Conservation (phyloP, 2,329 filamentous ascomycete species). For the Fusarium sp. region DNA sequence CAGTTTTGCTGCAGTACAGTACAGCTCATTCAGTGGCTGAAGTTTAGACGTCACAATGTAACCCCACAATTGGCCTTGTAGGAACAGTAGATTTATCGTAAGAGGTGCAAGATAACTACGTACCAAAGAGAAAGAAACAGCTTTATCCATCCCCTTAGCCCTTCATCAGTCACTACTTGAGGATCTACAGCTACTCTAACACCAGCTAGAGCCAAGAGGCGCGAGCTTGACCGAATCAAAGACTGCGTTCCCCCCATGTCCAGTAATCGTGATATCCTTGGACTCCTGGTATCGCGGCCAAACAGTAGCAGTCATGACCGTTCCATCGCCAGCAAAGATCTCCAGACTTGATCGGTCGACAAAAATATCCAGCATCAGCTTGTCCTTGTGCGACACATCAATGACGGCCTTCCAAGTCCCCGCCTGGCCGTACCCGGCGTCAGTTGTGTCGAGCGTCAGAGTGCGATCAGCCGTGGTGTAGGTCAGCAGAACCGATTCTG, state of each 20-base stretch:
- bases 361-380: slow-evolving; percentile 45
- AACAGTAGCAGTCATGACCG: slow-evolving; percentile 42
- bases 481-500: slow-evolving; percentile 40
- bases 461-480: slow-evolving; percentile 35
- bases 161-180: neutral
- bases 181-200: neutral
- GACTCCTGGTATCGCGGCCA: slow-evolving; percentile 45
- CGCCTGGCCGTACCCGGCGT: slow-evolving; percentile 46
- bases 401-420: slow-evolving; percentile 44
- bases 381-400: slow-evolving; percentile 16
- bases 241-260: slow-evolving; percentile 5
- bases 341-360: slow-evolving; percentile 46
- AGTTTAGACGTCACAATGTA: neutral
- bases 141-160: neutral
- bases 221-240: slow-evolving; percentile 23
- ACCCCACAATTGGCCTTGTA: neutral
- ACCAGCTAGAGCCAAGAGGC: slow-evolving; percentile 36
- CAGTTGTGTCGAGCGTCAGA: slow-evolving; percentile 46
- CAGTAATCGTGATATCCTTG: slow-evolving; percentile 35
- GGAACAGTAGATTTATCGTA: neutral
- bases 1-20: no score
- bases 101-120: neutral
- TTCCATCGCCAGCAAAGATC: slow-evolving; percentile 46
- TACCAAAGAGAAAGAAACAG: neutral
- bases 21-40: neutral